Evolutionary conservation across 1,284 basidiomycete species (phyloP).

Genomic region (Wolfiporia cocos): DNA sequence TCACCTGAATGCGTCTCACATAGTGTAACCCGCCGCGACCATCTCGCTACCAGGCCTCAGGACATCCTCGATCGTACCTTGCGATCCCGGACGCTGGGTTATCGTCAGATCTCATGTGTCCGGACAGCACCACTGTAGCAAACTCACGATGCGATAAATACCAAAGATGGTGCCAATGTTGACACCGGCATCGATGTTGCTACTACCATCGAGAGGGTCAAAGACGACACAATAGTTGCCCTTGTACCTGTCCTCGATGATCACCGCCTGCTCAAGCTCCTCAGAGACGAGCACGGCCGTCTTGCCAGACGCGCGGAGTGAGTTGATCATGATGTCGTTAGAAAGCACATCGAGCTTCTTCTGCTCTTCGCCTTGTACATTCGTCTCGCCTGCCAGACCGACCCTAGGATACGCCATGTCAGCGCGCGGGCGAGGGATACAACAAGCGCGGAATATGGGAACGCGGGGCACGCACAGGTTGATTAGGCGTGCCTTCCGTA

Average conservation of each 20-base stretch:
- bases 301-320: slow-evolving; percentile 90
- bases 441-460: slow-evolving; percentile 7
- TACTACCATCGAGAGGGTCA: slow-evolving; percentile 96
- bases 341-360: slow-evolving; percentile 98
- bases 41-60: slow-evolving; percentile 93
- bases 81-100: slow-evolving; percentile 44
- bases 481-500: slow-evolving; percentile 94
- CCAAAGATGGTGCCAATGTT: slow-evolving; percentile 99
- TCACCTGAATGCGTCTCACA: slow-evolving; percentile 44
- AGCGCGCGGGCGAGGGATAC: slow-evolving; percentile 4
- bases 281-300: slow-evolving; percentile 96
- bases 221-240: slow-evolving; percentile 97
- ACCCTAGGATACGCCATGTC: slow-evolving; percentile 48
- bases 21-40: slow-evolving; percentile 97
- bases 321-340: slow-evolving; percentile 99
- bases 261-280: slow-evolving; percentile 89
- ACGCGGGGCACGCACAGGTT: slow-evolving; percentile 69
- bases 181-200: slow-evolving; percentile 99
- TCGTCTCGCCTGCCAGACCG: slow-evolving; percentile 92
- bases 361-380: slow-evolving; percentile 98
- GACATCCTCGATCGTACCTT: slow-evolving; percentile 81
- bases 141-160: slow-evolving; percentile 87
- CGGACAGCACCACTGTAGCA: too few relatives aligned
- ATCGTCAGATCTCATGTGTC: background rate
- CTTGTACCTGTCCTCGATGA: slow-evolving; percentile 74